Base-by-base conservation (phyloP, 805 yeast genomes). In the Zygosaccharomyces bisporus region DNA sequence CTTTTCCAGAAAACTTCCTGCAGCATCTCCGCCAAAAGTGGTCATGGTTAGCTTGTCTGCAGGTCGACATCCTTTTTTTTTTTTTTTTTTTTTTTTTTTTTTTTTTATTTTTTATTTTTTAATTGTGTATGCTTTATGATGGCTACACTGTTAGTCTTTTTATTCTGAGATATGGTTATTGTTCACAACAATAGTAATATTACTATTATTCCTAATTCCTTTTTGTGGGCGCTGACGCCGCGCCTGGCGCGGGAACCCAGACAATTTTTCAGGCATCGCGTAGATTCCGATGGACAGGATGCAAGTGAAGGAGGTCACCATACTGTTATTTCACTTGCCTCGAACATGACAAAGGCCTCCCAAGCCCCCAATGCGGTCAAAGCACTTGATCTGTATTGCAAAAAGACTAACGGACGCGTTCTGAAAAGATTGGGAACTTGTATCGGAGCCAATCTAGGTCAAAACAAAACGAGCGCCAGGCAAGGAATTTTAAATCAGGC, bases 391-490 rank as follows among this genome's bases (percentile, higher is more conserved):
- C 21, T 43, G 23, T 53, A 48, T 20, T 50, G 60, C 33, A 39
- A 45, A 19, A 51, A 50, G 25, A 23, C 51, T 10, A 57, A 47
- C 21, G 44, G 44, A 2, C 45, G 33, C 2, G 51, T 51, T 7
- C 38, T 61, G 16, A 54, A 52, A 43, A 37, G 44, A 21, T 39
- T 63, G 6, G 56, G 63, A 0, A 33, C 50, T 19, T 19, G 46
- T 8, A 18, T 53, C 8, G 67, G 67, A 7, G 50, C 64, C 2
- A 43, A 30, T 6, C 37, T 42, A 6, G 61, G 61, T 5, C 35
- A 50, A 0, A 57, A 51, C 8, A 63, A 61, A 48, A 24, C 43
- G 6, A 24, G 34, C 0, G 37, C 50, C 10, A 43, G 55, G 17
- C 16, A 16, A 7, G 44, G 50, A 13, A 53, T 61, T 7, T 7